Conservation (phyloP, 176 grass and related monocot species). For the Triticum monococcum region DNA sequence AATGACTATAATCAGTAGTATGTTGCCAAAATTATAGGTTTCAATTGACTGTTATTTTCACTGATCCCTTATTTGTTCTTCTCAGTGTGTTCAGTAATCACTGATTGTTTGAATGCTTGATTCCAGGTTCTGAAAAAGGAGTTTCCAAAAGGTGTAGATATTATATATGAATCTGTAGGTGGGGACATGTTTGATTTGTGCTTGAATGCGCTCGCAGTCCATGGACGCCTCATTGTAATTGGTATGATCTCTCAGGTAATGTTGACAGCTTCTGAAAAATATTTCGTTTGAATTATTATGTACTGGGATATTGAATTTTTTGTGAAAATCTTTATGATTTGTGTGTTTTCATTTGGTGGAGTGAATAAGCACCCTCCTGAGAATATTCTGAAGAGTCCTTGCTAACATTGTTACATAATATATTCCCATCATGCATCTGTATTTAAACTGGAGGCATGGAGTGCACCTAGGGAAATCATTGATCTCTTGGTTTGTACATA, state of each 20-base stretch:
- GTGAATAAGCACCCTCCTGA: conserved; percentile 12
- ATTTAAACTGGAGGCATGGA: background rate
- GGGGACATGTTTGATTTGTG: conserved; percentile 92
- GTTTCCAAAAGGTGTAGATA: conserved; percentile 79
- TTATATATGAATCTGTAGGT: conserved; percentile 98
- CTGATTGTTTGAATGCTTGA: conserved; percentile 5
- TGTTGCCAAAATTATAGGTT: background rate
- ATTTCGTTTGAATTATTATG: background rate
- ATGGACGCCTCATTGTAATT: conserved; percentile 86
- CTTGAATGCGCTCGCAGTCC: conserved; percentile 87
- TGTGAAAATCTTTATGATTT: conserved; percentile 11
- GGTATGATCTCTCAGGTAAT: conserved; percentile 98
- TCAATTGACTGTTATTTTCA: background rate
- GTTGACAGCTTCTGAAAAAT: background rate
- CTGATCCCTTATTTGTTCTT: conserved; percentile 19
- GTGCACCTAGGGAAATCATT: background rate
- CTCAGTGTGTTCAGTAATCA: conserved; percentile 8
- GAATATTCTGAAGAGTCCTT: conserved; percentile 1
- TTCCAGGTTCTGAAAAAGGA: conserved; percentile 85
- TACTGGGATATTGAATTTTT: conserved; percentile 11
- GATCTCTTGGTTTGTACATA: background rate
- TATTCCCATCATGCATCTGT: background rate
- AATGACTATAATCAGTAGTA: background rate
- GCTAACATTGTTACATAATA: background rate
- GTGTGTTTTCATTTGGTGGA: background rate